These are phyloP conservation scores for Galerina sulciceps DNA, from an alignment of 768 basidiomycete species.

Conservation along the genomic window DNA sequence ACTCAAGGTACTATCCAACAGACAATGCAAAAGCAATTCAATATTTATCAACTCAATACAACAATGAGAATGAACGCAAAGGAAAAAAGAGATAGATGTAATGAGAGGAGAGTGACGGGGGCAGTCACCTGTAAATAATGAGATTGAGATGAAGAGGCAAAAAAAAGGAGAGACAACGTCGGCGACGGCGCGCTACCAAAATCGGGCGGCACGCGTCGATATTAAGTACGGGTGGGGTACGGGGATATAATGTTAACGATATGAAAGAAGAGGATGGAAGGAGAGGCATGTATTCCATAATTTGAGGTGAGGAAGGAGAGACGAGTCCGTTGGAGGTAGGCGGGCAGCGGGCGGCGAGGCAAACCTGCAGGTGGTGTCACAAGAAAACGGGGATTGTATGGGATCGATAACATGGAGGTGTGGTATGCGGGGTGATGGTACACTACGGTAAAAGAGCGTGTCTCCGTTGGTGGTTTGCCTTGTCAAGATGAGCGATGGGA, in stretches of 20 bases:
- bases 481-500: constrained; percentile 11
- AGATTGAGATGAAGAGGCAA: constrained; percentile 3
- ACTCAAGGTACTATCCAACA: too few relatives aligned
- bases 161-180: background rate
- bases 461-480: background rate
- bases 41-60: constrained; percentile 19
- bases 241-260: background rate
- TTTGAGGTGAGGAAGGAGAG: constrained; percentile 6
- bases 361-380: background rate
- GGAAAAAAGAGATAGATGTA: constrained; percentile 7
- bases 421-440: constrained; percentile 12
- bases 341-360: background rate
- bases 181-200: too few relatives aligned
- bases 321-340: constrained; percentile 4
- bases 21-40: background rate
- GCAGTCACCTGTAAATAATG: constrained; percentile 6
- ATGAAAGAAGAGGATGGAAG: background rate
- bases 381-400: background rate
- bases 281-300: constrained; percentile 7
- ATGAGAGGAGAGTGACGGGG: constrained; percentile 6
- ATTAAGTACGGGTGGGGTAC: constrained; percentile 1
- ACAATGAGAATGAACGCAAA: constrained; percentile 10
- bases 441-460: constrained; percentile 6
- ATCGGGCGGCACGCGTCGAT: background rate
- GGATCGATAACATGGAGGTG: constrained; percentile 11